Evolutionary conservation across 495 filamentous ascomycete genomes (phyloP), one percentile per base, ranked within the genome.

Genomic region (Trichoderma orchidacearum): DNA sequence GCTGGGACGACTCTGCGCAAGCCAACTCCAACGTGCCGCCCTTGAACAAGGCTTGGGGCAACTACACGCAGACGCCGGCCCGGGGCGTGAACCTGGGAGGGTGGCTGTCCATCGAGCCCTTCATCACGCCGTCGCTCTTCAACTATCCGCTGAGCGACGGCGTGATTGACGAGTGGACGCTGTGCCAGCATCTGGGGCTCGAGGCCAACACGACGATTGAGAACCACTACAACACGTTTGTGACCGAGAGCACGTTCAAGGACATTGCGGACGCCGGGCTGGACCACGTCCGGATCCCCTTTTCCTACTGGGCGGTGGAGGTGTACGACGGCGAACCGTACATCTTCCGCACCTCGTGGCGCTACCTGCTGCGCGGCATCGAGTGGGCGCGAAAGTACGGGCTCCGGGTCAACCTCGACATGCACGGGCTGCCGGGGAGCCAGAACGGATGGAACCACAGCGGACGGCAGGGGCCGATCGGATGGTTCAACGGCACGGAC

Each of bases 381-480:
- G 94, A 99, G 63, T 97, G 86, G 71, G 85, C 85, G 30, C 83
- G 94, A n/a, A 89, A 92, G 63, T 87, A 96, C 65, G 94, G 94
- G 1, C 75, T 99, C 9, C 83, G 94, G 2, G 84, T 99, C 35
- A 99, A 97, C 58, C 83, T 99, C 5, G 94, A 99, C 65, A 75
- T 95, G 2, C 94, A 99, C 68, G 90, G 78, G 17, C 66, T 90
- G 0, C 89, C 87, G 0, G 89, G 89, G 8, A 89, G 86, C 58
- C 87, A 91, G 62, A 95, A 94, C 64, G 89, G 89, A 0, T 93
- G 88, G 87, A 93, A 93, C 64, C 89, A 95, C 69, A 88, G 84
- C 63, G 89, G 89, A 1, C 79, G 77, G 6, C 81, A 85, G 59
- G 88, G 88, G 1, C 53, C 63, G 28, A 86, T 94, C 60, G 74